Percentiles rank a stretch among this genome's conserved stretches.
These are phyloP conservation scores for Myochromella boudieri DNA, from an alignment of 768 basidiomycete species.

Conservation along the genomic window DNA sequence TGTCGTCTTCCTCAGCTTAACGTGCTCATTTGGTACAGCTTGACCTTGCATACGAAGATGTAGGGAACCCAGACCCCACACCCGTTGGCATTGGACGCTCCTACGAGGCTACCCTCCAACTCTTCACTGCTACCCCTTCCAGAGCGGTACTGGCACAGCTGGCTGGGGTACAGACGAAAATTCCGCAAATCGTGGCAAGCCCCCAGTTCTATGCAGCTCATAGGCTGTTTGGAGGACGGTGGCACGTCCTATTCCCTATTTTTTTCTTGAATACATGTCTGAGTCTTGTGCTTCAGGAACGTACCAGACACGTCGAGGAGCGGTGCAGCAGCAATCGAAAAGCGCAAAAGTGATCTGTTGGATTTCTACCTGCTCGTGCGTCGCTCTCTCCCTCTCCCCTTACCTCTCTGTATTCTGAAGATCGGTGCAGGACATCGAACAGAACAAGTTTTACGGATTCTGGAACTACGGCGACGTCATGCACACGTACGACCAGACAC, in stretches of 20 bases:
- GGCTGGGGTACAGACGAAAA: constrained; percentile 29
- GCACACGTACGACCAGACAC: constrained; percentile 40
- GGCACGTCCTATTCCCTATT: constrained; percentile 17
- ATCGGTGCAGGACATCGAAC: constrained; percentile 27
- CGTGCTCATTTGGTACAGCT: constrained; percentile 23
- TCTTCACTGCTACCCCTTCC: constrained; percentile 33
- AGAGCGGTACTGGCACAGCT: constrained; percentile 26
- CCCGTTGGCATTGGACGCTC: constrained; percentile 37
- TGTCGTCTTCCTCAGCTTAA: not conserved
- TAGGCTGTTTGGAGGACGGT: constrained; percentile 36
- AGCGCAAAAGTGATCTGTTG: constrained; percentile 31
- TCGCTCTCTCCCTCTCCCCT: not conserved
- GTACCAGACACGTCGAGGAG: constrained; percentile 31
- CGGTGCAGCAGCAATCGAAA: constrained; percentile 31
- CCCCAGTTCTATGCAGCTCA: constrained; percentile 35
- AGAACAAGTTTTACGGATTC: constrained; percentile 37
- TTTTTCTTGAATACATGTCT: not conserved
- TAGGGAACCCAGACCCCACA: constrained; percentile 35
- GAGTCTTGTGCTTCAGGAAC: constrained; percentile 19
- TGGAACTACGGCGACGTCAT: constrained; percentile 40
- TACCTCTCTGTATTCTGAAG: not conserved
- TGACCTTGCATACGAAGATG: constrained; percentile 38
- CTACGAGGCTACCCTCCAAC: constrained; percentile 33
- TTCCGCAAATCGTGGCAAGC: constrained; percentile 32
- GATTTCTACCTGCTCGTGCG: constrained; percentile 36